Percentiles rank a stretch among this genome's conserved stretches.
Evolutionary conservation across 305 asterid species (phyloP).

Genomic region (Rubia tinctorum): DNA sequence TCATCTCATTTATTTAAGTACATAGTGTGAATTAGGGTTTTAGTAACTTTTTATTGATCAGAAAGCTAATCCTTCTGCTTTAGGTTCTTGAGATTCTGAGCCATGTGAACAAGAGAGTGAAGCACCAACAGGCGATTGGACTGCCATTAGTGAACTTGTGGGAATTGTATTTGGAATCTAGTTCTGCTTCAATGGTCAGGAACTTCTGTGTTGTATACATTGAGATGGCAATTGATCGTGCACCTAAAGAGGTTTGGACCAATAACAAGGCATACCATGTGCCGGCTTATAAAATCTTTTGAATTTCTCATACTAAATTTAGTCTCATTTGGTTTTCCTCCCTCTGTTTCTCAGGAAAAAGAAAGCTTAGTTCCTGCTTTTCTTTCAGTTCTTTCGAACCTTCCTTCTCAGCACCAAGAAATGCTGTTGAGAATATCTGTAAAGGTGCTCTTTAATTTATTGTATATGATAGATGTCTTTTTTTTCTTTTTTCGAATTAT

Average conservation of each 20-base stretch:
- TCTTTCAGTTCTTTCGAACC: slow-evolving; percentile 60
- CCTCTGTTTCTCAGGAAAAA: slow-evolving; percentile 47
- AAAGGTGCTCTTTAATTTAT: slow-evolving; percentile 48
- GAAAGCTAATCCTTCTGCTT: slow-evolving; percentile 21
- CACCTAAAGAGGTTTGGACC: slow-evolving; percentile 56
- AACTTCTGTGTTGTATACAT: slow-evolving; percentile 86
- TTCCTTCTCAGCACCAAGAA: slow-evolving; percentile 88
- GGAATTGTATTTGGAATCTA: slow-evolving; percentile 70
- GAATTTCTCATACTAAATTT: neutral
- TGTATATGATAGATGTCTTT: neutral
- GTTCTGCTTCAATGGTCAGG: slow-evolving; percentile 75
- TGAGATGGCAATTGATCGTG: slow-evolving; percentile 93
- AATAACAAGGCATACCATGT: slow-evolving; percentile 11
- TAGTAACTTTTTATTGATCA: neutral
- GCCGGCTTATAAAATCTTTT: neutral
- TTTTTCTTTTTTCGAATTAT: neutral
- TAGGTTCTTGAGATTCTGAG: slow-evolving; percentile 91
- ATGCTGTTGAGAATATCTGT: slow-evolving; percentile 68
- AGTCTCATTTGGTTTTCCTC: neutral
- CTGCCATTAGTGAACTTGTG: slow-evolving; percentile 75
- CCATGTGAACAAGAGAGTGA: slow-evolving; percentile 94
- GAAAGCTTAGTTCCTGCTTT: slow-evolving; percentile 63
- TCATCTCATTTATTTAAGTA: neutral
- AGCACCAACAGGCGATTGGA: slow-evolving; percentile 66
- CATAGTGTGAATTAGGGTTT: neutral